Percentiles rank a stretch among this genome's conserved stretches.
Evolutionary conservation across 495 filamentous ascomycete genomes (phyloP).

Genomic region (Penicillium fimorum): DNA sequence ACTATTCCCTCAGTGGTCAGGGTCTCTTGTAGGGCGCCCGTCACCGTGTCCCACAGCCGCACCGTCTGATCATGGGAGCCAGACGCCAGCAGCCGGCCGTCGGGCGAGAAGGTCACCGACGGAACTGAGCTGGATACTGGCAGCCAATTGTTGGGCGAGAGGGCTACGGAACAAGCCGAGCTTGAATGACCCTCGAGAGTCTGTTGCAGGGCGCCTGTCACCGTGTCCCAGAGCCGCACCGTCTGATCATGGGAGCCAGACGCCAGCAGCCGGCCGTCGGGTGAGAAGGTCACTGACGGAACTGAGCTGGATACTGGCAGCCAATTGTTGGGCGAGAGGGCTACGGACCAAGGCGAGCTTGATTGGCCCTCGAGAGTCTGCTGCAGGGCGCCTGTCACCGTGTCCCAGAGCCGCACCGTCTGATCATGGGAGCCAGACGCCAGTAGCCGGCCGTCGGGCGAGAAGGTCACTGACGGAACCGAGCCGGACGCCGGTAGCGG

Average conservation of each 20-base stretch:
- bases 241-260: background rate
- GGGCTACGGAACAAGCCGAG: constrained; percentile 13
- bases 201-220: background rate
- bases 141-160: background rate
- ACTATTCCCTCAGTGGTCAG: background rate
- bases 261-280: background rate
- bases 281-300: background rate
- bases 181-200: constrained; percentile 23
- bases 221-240: background rate
- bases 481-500: constrained; percentile 14
- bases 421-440: background rate
- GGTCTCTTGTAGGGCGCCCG: background rate
- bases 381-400: background rate
- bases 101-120: constrained; percentile 29
- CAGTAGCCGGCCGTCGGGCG: background rate
- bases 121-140: constrained; percentile 9
- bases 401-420: background rate
- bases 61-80: constrained; percentile 8
- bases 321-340: constrained; percentile 23
- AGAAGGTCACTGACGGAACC: background rate
- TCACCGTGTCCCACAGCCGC: constrained; percentile 15
- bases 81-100: constrained; percentile 25
- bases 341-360: constrained; percentile 6
- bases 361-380: constrained; percentile 19
- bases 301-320: constrained; percentile 13